Conservation (phyloP, 345 rosid genomes). For the Rubroshorea leprosula region DNA sequence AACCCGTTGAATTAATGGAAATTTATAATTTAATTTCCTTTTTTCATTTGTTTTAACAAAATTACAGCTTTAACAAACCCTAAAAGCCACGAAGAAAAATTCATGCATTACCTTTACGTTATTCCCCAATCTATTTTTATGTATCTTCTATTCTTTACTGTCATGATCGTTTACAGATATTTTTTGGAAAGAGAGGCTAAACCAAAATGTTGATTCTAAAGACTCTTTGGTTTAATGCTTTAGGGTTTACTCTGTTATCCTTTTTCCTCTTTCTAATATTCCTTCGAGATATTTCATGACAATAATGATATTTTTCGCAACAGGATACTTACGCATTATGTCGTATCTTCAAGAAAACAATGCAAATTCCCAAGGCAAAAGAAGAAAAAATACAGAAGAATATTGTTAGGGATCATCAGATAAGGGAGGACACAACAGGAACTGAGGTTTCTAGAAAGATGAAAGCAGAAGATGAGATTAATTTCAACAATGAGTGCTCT, state of each 20-base stretch:
- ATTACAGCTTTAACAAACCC: no score
- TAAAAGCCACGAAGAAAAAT: no score
- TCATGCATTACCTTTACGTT: no score
- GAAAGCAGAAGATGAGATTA: slow-evolving; percentile 30
- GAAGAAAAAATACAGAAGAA: slow-evolving; percentile 3
- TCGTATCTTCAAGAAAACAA: slow-evolving; percentile 63
- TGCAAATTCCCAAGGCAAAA: slow-evolving; percentile 41
- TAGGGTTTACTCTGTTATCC: slow-evolving; percentile 5
- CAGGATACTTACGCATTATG: slow-evolving; percentile 76
- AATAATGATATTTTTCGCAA: not conserved
- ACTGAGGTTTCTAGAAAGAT: no score
- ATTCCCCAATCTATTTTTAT: no score
- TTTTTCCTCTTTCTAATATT: slow-evolving; percentile 17
- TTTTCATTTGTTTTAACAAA: no score
- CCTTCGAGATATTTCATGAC: no score
- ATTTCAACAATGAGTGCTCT: slow-evolving; percentile 11
- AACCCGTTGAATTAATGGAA: no score
- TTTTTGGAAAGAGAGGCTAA: slow-evolving; percentile 18
- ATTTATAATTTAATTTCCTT: no score
- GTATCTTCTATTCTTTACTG: no score
- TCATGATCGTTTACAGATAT: slow-evolving; percentile 8
- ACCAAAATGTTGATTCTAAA: slow-evolving; percentile 24
- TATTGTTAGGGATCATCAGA: not conserved
- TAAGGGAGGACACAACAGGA: no score
- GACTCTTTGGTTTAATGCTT: slow-evolving; percentile 32